A percentile compares a stretch with the other conserved stretches of the same genome.
These are phyloP conservation scores for Pinus albicaulis DNA, from an alignment of 75 land plant genomes.

Conservation along the genomic window DNA sequence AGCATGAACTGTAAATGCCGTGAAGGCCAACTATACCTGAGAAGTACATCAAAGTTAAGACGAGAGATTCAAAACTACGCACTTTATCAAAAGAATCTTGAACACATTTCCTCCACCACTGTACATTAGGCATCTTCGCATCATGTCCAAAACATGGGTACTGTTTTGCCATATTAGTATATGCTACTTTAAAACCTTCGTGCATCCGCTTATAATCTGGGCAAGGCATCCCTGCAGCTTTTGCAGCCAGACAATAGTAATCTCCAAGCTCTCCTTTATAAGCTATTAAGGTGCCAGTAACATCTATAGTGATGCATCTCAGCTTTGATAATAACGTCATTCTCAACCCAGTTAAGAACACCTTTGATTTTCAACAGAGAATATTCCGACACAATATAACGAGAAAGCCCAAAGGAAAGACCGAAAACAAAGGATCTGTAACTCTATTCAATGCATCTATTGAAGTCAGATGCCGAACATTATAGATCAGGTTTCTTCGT, in stretches of 20 bases:
- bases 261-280: constrained; percentile 95
- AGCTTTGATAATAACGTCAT: constrained; percentile 60
- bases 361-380: not conserved
- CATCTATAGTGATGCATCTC: constrained; percentile 80
- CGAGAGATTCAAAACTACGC: constrained; percentile 5
- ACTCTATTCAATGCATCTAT: not conserved
- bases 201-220: constrained; percentile 92
- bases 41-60: not conserved
- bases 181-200: constrained; percentile 84
- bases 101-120: constrained; percentile 89
- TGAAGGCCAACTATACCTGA: not conserved
- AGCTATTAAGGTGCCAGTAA: constrained; percentile 87
- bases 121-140: constrained; percentile 70
- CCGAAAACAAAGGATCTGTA: not conserved
- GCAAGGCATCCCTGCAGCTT: constrained; percentile 84
- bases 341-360: not conserved
- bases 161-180: constrained; percentile 75
- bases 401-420: not conserved
- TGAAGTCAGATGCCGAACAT: not conserved
- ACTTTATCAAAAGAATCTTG: constrained; percentile 77
- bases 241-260: constrained; percentile 97
- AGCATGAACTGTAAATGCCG: constrained; percentile 1
- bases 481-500: not conserved
- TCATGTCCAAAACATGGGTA: constrained; percentile 92
- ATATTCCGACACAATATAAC: not conserved